Evolutionary conservation across 768 basidiomycete genomes (phyloP), one percentile per base, ranked within the genome.

Genomic region (Lactifluus rugatus): DNA sequence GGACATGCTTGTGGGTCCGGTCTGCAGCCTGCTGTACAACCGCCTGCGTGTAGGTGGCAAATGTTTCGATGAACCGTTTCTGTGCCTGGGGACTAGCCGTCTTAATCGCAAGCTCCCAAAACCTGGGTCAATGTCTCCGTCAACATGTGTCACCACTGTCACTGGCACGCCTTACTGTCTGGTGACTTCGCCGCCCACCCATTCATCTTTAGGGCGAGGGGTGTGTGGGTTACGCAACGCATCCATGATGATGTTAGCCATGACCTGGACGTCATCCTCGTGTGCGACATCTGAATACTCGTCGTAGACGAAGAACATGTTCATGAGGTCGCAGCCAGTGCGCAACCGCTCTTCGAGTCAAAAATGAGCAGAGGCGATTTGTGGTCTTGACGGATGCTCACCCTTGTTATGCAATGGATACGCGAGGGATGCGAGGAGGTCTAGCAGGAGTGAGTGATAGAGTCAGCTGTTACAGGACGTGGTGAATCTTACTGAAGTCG

Each of bases 271-370:
- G 0, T 57, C 59, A 17, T 61, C 56, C 21, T 45, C 64, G 37
- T 52, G 49, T n/a, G 56, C 54, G 10, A 60, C 57, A 26, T 67
- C 66, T 16, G 66, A 65, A 42, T 66, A 58, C 56, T 67, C 66
- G 61, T 67, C 66, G 19, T 62, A 56, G 49, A 67, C 56, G 57
- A 67, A 67, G 44, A 67, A 63, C 60, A 61, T 62, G 42, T 67
- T 68, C 67, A 68, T 67, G 21, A 68, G 51, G 62, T 68, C 67
- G 26, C 62, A 63, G n/a, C 62, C 62, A 13, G 62, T 62, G 47
- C 62, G 54, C 55, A 64, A 1, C 26, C 66, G 57, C 31, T 49
- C 49, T 66, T 42, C 32, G 23, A 17, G 9, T 21, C 21, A 11
- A 48, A 3, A 21, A 28, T 59, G 34, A 58, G 57, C 19, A 25